These are phyloP conservation scores for Phylloporus rhodoxanthus DNA, from an alignment of 768 basidiomycete species.

Conservation along the genomic window DNA sequence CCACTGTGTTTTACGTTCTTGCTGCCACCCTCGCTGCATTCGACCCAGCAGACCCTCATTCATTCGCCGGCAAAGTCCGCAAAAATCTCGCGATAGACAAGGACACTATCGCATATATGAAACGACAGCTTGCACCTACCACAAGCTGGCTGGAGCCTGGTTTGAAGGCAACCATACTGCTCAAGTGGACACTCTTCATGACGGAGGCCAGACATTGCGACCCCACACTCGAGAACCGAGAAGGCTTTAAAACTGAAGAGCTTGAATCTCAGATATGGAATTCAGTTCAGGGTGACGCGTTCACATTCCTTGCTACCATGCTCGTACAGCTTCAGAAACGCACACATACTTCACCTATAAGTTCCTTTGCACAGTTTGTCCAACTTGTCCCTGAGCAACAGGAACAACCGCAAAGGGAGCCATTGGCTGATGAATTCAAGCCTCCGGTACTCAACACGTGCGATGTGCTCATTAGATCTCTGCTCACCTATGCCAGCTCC, in stretches of 20 bases:
- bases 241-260: slow-evolving; percentile 69
- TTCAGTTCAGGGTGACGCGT: slow-evolving; percentile 78
- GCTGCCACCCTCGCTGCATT: slow-evolving; percentile 59
- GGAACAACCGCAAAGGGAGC: slow-evolving; percentile 31
- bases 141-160: slow-evolving; percentile 64
- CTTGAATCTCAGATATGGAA: slow-evolving; percentile 78
- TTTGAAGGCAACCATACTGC: slow-evolving; percentile 64
- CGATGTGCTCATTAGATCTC: slow-evolving; percentile 64
- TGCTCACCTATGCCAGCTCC: slow-evolving; percentile 73
- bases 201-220: slow-evolving; percentile 70
- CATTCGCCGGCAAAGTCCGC: slow-evolving; percentile 41
- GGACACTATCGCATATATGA: slow-evolving; percentile 52
- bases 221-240: slow-evolving; percentile 53
- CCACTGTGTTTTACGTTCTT: slow-evolving; percentile 65
- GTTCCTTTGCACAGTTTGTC: slow-evolving; percentile 37
- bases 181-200: slow-evolving; percentile 86
- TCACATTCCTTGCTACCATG: slow-evolving; percentile 60
- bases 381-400: slow-evolving; percentile 35
- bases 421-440: slow-evolving; percentile 39
- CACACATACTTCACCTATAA: slow-evolving; percentile 27
- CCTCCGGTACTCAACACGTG: slow-evolving; percentile 57
- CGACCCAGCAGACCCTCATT: slow-evolving; percentile 56
- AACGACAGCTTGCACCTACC: slow-evolving; percentile 44
- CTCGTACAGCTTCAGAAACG: slow-evolving; percentile 52
- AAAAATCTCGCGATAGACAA: slow-evolving; percentile 43